These are phyloP conservation scores for Meyerozyma smithsonii DNA, from an alignment of 1,139 yeast genomes.

Conservation along the genomic window DNA sequence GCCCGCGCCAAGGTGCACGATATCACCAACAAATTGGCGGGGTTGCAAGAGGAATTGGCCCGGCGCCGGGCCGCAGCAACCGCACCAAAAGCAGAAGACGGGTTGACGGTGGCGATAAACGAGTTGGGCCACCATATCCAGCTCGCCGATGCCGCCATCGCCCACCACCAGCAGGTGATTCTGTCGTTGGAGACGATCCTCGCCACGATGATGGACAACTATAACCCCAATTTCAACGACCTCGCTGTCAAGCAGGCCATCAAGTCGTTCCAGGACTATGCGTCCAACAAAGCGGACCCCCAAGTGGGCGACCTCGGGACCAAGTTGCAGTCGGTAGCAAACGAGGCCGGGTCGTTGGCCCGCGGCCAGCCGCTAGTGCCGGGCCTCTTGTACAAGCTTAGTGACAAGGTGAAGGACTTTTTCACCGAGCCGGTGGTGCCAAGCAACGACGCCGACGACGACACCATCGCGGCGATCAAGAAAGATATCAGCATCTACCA, in stretches of 20 bases:
- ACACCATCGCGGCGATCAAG: conserved; percentile 15
- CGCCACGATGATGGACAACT: conserved; percentile 45
- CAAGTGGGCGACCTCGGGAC: neutral
- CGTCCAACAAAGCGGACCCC: conserved; percentile 26
- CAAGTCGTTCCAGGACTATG: conserved; percentile 51
- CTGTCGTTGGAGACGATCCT: conserved; percentile 40
- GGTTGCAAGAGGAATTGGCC: conserved; percentile 22
- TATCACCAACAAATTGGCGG: conserved; percentile 20
- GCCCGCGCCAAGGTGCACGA: conserved; percentile 7
- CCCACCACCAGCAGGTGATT: conserved; percentile 14
- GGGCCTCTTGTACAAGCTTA: neutral
- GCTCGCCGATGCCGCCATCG: conserved; percentile 16
- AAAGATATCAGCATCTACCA: conserved; percentile 16
- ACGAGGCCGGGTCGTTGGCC: neutral
- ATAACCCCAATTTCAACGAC: conserved; percentile 89
- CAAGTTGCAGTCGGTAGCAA: neutral
- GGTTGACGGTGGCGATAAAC: conserved; percentile 3
- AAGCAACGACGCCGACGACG: conserved; percentile 3
- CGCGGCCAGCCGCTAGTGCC: neutral
- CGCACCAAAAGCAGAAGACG: neutral
- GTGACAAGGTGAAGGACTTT: neutral
- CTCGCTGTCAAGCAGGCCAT: conserved; percentile 78
- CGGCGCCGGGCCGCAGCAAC: neutral
- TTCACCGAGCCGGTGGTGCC: neutral
- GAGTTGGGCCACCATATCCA: conserved; percentile 20